Conservation (phyloP, 1,284 basidiomycete species). For the Sanghuangporus weigelae region DNA sequence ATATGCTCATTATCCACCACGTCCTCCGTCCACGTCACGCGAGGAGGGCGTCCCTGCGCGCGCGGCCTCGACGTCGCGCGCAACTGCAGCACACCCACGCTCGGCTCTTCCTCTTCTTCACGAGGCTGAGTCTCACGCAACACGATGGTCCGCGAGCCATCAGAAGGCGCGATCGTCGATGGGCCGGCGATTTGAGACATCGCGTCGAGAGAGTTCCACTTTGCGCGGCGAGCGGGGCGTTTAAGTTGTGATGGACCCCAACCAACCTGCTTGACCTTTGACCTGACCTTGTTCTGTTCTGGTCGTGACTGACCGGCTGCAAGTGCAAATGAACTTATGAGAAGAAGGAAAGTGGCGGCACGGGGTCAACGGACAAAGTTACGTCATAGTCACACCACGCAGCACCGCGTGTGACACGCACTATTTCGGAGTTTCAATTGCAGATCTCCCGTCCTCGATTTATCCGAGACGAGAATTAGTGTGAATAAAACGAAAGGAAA, state of each 20-base stretch:
- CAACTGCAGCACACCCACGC: constrained; percentile 48
- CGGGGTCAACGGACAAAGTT: neutral
- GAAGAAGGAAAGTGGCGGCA: neutral
- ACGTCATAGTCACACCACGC: neutral
- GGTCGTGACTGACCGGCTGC: too few species aligned
- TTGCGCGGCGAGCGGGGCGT: too few species aligned
- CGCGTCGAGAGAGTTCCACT: neutral
- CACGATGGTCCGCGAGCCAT: constrained; percentile 56
- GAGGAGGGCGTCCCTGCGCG: constrained; percentile 35
- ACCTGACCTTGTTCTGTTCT: too few species aligned
- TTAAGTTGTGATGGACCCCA: too few species aligned
- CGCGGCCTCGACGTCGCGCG: constrained; percentile 34
- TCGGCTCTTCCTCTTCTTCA: constrained; percentile 23
- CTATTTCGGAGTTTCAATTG: neutral
- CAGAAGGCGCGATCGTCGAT: constrained; percentile 38
- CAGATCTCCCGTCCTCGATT: too few species aligned
- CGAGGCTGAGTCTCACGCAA: constrained; percentile 39
- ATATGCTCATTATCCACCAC: constrained; percentile 81
- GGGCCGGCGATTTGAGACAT: constrained; percentile 8
- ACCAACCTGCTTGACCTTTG: too few species aligned
- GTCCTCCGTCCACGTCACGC: constrained; percentile 73
- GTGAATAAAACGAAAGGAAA: neutral
- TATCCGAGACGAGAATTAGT: too few species aligned
- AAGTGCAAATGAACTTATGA: too few species aligned
- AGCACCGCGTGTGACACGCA: too few species aligned